phyloP scores from a whole-genome alignment of 148 eudicot genomes.

The Rhododendron simsii region DNA sequence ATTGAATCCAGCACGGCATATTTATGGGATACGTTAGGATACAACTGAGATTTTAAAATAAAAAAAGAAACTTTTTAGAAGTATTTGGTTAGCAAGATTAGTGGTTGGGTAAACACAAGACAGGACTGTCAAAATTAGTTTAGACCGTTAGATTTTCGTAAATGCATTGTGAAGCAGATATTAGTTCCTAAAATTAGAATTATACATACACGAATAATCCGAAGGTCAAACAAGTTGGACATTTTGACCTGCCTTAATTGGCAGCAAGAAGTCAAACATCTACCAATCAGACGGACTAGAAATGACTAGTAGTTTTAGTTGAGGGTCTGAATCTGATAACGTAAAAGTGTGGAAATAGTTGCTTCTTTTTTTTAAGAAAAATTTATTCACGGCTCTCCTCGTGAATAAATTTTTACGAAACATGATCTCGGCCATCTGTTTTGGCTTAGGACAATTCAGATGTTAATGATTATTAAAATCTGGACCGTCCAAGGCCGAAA shows the following conservation, averaged over 20 bases:
- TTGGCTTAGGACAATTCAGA: too few relatives aligned
- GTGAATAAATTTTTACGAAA: too few relatives aligned
- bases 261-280: not conserved
- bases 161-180: not conserved
- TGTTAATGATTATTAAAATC: too few relatives aligned
- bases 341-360: not conserved
- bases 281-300: not conserved
- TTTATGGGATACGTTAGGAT: not conserved
- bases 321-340: not conserved
- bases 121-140: not conserved
- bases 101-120: not conserved
- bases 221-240: not conserved
- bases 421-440: too few relatives aligned
- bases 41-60: too few relatives aligned
- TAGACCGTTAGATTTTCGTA: constrained; percentile 3
- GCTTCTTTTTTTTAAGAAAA: too few relatives aligned
- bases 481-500: too few relatives aligned
- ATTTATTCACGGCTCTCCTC: too few relatives aligned
- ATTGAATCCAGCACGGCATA: not conserved
- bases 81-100: not conserved
- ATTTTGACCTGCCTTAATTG: too few relatives aligned
- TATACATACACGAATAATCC: not conserved
- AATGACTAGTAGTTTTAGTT: not conserved
- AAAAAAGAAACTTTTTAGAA: too few relatives aligned
- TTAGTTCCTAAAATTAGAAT: not conserved